Conservation (phyloP, 176 grass and related monocot species). For the Microstegium vimineum region DNA sequence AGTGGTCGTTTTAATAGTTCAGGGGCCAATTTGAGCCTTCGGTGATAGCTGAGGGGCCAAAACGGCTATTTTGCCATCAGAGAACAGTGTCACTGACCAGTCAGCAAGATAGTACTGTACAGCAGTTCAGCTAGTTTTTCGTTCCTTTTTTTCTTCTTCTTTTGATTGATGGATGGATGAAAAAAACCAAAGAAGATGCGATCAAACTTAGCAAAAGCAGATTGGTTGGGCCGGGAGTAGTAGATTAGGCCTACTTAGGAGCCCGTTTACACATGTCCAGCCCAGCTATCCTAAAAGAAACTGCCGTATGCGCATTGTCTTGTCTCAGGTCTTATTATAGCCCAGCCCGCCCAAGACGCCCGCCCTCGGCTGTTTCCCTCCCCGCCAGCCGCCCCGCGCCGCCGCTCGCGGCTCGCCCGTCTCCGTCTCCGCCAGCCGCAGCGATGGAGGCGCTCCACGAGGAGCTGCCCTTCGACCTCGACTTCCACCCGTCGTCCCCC, state of each 20-base stretch:
- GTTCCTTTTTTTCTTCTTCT: background rate
- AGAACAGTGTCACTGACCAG: background rate
- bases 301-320: constrained; percentile 5
- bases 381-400: background rate
- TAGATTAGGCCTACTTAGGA: background rate
- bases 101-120: background rate
- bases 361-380: background rate
- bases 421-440: background rate
- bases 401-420: background rate
- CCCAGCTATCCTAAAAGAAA: background rate
- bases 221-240: background rate
- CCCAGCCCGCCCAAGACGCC: background rate
- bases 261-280: background rate
- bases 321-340: background rate
- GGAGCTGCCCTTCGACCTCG: constrained; percentile 55
- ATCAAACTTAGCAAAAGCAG: background rate
- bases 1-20: too few relatives aligned
- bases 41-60: too few relatives aligned
- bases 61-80: too few relatives aligned
- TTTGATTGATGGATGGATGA: too few relatives aligned
- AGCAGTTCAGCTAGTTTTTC: background rate
- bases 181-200: background rate
- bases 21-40: too few relatives aligned
- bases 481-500: constrained; percentile 69
- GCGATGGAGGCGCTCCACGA: constrained; percentile 60